Evolutionary conservation across 2,329 filamentous ascomycete genomes (phyloP), one percentile per base, ranked within the genome.

Genomic region (Pseudogymnoascus sp.): DNA sequence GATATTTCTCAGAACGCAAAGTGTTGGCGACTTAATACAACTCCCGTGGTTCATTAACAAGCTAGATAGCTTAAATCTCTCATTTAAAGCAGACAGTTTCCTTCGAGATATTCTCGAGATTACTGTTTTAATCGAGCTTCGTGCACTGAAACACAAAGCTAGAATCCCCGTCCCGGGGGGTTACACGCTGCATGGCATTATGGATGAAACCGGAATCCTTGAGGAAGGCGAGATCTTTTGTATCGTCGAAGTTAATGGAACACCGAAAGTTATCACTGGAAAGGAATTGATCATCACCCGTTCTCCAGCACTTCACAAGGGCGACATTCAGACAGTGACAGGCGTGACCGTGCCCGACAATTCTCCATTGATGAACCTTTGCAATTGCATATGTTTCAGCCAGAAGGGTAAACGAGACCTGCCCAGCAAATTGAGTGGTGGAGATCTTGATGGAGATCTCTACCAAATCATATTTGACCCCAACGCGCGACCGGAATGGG

Each of bases 361-460:
- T 0, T 90, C 89, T 14, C 84, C 89, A 0, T 78, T 96, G 1
- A 75, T 76, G 1, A 71, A 78, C 0, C 78, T 93, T 1, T 77
- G 79, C 1, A 96, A 96, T 69, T 93, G 90, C 65, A 81, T 96
- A 14, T 84, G 89, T 1, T 96, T 96, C 71, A 92, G 88, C 64
- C 84, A 86, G 63, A 79, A 83, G 44, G 91, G 92, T 0, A 25
- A 69, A 0, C 84, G 91, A 14, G 91, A 96, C 70, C 77, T 96
- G 0, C 90, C 91, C 0, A 93, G 89, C 65, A 83, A 88, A 73
- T 78, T 96, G 0, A 89, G 88, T 62, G 91, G 91, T 1, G 91
- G 91, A 0, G 91, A 96, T 72, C 80, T 96, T 0, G 91, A 95
- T 67, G 91, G 91, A 0, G 92, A 96, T 72, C 76, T 90, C 0